Evolutionary conservation across 495 filamentous ascomycete genomes (phyloP), one percentile per base, ranked within the genome.

Genomic region (Acidiella bohemica): DNA sequence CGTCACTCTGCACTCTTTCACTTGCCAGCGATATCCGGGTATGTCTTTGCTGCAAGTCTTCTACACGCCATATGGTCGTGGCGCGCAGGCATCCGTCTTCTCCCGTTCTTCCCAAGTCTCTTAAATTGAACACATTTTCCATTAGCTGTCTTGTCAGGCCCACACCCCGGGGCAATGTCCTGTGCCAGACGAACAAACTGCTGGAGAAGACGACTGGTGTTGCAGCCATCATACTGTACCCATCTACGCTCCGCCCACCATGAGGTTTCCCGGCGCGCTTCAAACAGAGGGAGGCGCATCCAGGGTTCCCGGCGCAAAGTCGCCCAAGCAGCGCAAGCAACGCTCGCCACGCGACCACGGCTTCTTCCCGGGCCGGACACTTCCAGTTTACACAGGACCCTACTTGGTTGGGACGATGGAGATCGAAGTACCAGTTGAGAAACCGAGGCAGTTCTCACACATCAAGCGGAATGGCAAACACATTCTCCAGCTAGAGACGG

Each of bases 381-480:
- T 62, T 3, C 59, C 59, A 13, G 46, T 42, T 20, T 60, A 57
- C 25, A 58, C 59, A n/a, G 59, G 59, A 4, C 56, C 59, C 2
- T 62, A 62, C 34, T 49, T 45, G 36, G 55, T 58, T 19, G 60
- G 51, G 2, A 53, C 49, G 11, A 64, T 64, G 60, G 59, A 60
- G 31, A 59, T 64, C 17, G 60, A 64, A 47, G 51, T 62, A 5
- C 59, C 60, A 14, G 60, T 39, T 2, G 20, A 44, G n/a, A 44
- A 51, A 17, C 60, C 60, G 2, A 42, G 53, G 8, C 36, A 36
- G n/a, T 57, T 64, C 28, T 61, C 60, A 5, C 19, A 61, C 41
- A 64, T 64, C 34, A 62, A 42, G 5, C 60, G 58, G 2, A 13
- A 58, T 7, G 43, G 44, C 42, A 42, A 44, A 16, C 58, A 60